Percentiles rank a stretch among this genome's conserved stretches.
phyloP scores from a whole-genome alignment of 495 filamentous ascomycete genomes.

The Durotheca rogersii region DNA sequence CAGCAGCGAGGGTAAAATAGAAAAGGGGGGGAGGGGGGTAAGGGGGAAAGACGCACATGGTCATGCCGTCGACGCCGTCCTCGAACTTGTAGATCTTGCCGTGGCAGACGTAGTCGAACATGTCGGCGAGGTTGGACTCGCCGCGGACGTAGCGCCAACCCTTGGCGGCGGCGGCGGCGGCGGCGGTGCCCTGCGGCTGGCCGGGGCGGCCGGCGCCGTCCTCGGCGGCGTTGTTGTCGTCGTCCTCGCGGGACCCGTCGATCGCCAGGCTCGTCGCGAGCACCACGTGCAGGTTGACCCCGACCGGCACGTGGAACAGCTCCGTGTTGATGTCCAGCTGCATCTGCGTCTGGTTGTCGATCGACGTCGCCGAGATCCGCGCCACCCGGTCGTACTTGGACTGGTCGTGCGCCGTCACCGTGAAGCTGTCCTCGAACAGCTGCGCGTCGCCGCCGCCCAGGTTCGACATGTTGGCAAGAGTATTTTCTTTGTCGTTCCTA shows the following conservation, averaged over 20 bases:
- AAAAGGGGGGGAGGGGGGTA: background rate
- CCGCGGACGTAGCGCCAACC: conserved; percentile 80
- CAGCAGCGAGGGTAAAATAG: background rate
- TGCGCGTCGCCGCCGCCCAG: conserved; percentile 69
- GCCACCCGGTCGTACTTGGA: conserved; percentile 94
- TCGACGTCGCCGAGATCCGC: conserved; percentile 70
- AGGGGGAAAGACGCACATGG: conserved; percentile 64
- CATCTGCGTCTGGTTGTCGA: conserved; percentile 69
- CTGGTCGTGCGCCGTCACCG: conserved; percentile 69
- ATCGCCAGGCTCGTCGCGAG: conserved; percentile 81
- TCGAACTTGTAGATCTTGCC: conserved; percentile 98
- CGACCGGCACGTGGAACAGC: conserved; percentile 73
- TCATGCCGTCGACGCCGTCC: conserved; percentile 74
- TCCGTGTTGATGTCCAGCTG: conserved; percentile 92
- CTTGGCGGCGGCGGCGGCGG: no score
- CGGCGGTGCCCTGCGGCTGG: no score
- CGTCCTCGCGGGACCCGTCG: conserved; percentile 72
- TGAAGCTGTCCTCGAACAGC: conserved; percentile 92
- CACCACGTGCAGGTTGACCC: conserved; percentile 74
- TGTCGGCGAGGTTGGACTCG: conserved; percentile 80
- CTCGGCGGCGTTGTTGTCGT: no score
- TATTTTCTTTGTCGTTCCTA: background rate
- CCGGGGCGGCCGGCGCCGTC: no score
- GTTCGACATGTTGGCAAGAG: conserved; percentile 40
- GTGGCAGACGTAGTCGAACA: conserved; percentile 95